Conservation (phyloP, 768 basidiomycete species). For the Gymnopilus junonius region DNA sequence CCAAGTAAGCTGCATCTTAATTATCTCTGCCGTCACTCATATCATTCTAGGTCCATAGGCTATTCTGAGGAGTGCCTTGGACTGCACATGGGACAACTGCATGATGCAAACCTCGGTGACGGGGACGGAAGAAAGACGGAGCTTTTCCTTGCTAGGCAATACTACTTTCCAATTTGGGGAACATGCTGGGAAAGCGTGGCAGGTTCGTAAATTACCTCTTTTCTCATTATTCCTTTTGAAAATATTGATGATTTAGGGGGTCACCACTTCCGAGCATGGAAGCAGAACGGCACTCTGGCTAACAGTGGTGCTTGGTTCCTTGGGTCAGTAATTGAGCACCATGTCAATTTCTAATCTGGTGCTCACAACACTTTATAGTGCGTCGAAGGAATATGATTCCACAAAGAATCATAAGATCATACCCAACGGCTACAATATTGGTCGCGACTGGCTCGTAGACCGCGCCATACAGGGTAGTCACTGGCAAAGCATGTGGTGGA, state of each 20-base stretch:
- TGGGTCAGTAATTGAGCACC: conserved; percentile 55
- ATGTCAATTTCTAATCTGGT: neutral
- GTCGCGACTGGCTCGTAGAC: conserved; percentile 78
- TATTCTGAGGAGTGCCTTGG: conserved; percentile 86
- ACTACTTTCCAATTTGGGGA: conserved; percentile 78
- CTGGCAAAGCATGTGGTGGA: conserved; percentile 74
- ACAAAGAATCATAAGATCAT: conserved; percentile 71
- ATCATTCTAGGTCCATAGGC: conserved; percentile 64
- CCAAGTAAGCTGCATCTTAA: conserved; percentile 50
- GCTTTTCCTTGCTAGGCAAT: conserved; percentile 75
- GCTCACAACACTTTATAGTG: conserved; percentile 40
- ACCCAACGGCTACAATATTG: conserved; percentile 80
- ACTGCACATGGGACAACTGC: conserved; percentile 73
- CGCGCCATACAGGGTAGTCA: conserved; percentile 62
- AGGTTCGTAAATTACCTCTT: conserved; percentile 38
- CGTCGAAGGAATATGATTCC: conserved; percentile 49
- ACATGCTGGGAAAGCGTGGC: conserved; percentile 89
- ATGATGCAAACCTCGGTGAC: conserved; percentile 84
- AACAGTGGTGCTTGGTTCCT: conserved; percentile 86
- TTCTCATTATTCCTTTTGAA: neutral
- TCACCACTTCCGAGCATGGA: conserved; percentile 87
- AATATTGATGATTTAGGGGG: conserved; percentile 53
- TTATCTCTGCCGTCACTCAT: neutral
- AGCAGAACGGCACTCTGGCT: conserved; percentile 78
- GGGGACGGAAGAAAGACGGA: conserved; percentile 74